A percentile compares a stretch with the other conserved stretches of the same genome.
phyloP scores from a whole-genome alignment of 768 basidiomycete species.

The Mycena galericulata region DNA sequence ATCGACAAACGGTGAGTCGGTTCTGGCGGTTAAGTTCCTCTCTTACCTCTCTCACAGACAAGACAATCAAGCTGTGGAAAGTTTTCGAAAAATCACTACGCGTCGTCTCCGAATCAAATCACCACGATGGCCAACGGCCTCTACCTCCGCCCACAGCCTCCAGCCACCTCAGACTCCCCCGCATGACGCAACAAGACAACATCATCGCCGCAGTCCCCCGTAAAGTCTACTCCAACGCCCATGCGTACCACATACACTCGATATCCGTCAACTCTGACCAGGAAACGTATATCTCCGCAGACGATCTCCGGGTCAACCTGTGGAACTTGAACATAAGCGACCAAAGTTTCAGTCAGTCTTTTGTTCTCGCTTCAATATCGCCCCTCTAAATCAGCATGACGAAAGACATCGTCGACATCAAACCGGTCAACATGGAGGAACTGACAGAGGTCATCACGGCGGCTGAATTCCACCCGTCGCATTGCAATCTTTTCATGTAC shows the following conservation, averaged over 20 bases:
- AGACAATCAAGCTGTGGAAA: slow-evolving; percentile 99
- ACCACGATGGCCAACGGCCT: slow-evolving; percentile 81
- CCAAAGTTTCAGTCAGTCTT: slow-evolving; percentile 94
- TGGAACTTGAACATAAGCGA: slow-evolving; percentile 99
- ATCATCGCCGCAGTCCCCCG: slow-evolving; percentile 98
- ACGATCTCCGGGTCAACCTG: slow-evolving; percentile 95
- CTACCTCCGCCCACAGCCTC: slow-evolving; percentile 69
- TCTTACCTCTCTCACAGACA: slow-evolving; percentile 69
- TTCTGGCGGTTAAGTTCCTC: slow-evolving; percentile 10
- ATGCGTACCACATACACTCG: slow-evolving; percentile 99
- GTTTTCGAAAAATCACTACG: slow-evolving; percentile 98
- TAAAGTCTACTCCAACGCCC: slow-evolving; percentile 99
- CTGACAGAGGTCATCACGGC: slow-evolving; percentile 99
- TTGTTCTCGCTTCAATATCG: slow-evolving; percentile 1
- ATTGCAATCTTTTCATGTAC: slow-evolving; percentile 99
- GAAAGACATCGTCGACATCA: slow-evolving; percentile 99
- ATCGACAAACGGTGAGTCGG: slow-evolving; percentile 90
- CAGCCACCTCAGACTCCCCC: slow-evolving; percentile 84
- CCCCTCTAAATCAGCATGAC: slow-evolving; percentile 5
- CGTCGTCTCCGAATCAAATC: slow-evolving; percentile 97
- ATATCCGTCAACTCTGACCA: slow-evolving; percentile 99
- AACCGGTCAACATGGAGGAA: slow-evolving; percentile 99
- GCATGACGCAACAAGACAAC: slow-evolving; percentile 94
- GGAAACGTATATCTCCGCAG: slow-evolving; percentile 99
- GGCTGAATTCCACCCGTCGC: slow-evolving; percentile 96